Percentiles rank a stretch among this genome's conserved stretches.
Conservation (phyloP, 2,329 filamentous ascomycete species). For the Gliomastix tumulicola region DNA sequence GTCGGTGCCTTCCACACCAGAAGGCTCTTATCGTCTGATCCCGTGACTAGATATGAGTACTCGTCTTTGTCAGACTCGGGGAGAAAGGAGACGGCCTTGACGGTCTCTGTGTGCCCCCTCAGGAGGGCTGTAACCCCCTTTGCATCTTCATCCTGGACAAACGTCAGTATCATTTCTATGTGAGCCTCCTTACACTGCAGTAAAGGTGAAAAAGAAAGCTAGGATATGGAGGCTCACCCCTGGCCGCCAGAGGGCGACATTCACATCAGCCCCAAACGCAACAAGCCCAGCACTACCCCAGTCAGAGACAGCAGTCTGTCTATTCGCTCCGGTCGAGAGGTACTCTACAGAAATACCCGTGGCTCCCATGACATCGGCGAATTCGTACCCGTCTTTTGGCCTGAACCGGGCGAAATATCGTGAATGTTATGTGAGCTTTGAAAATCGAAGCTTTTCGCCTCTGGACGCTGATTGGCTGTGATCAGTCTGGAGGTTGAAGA, state of each 20-base stretch:
- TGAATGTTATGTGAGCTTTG: constrained; percentile 17
- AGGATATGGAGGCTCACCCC: constrained; percentile 58
- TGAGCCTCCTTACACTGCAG: neutral
- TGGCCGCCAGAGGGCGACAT: constrained; percentile 84
- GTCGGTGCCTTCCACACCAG: constrained; percentile 56
- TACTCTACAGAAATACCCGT: constrained; percentile 35
- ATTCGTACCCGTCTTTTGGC: no score
- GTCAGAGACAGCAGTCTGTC: constrained; percentile 83
- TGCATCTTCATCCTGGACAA: constrained; percentile 27
- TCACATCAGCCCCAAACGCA: constrained; percentile 83
- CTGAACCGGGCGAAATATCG: no score
- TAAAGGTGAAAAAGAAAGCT: neutral
- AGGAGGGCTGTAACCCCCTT: constrained; percentile 62
- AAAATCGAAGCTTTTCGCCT: constrained; percentile 23
- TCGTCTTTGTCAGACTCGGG: constrained; percentile 36
- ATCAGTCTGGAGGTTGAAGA: neutral
- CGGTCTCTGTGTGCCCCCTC: constrained; percentile 67
- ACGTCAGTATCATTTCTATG: no score
- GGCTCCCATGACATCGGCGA: constrained; percentile 15
- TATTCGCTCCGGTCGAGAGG: constrained; percentile 78
- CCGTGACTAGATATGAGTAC: constrained; percentile 61
- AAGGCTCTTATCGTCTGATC: constrained; percentile 73
- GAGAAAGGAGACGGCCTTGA: constrained; percentile 80
- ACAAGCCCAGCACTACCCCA: constrained; percentile 72
- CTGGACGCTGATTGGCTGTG: constrained; percentile 7